Base-by-base conservation (phyloP, 225 moss, liverwort and hornwort species). In the Rhytidiadelphus loreus region DNA sequence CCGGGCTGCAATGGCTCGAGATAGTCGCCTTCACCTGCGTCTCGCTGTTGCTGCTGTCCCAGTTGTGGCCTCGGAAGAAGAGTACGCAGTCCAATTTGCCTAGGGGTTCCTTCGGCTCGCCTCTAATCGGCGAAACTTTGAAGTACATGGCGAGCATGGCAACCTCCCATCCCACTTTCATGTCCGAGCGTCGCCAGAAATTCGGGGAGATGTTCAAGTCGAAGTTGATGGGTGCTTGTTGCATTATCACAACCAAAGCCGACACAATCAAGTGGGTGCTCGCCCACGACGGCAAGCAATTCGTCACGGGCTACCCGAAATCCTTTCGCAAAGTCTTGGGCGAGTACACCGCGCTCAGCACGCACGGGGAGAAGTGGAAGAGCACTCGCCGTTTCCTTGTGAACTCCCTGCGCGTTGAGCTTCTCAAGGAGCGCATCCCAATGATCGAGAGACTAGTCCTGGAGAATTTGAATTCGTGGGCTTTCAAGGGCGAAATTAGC, bases 181-280 rank as follows among this genome's bases (percentile, higher is more conserved):
- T 89, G 85, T 39, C 59, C 6, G 89, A 89, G 79, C 89, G 89
- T 50, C 79, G 85, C 16, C 70, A 80, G 52, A 89, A 71, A 23
- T 89, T 85, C 71, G 89, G 89, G 33, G 85, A 89, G 85, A 89
- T 89, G 85, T 89, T 89, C 85, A 89, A 85, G 85, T 89, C 89
- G 52, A 89, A 89, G 80, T 53, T 89, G 89, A 89, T 89, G 89
- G 89, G 89, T 43, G 89, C 89, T 26, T 85, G 85, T 43, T 89
- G 89, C 79, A 71, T 89, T 17, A 71, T 89, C 77, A 89, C 89
- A 17, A 89, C 89, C 24, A 89, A 71, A 80, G 80, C 89, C 21
- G 89, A 89, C 79, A 89, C 89, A 24, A 89, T 89, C 80, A 89
- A 89, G 80, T 89, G 89, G 89, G 85, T 89, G 72, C 80, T 89